Evolutionary conservation across 192 early-diverging fungal species (phyloP).

Genomic region (Thoreauomyces humboldtii): DNA sequence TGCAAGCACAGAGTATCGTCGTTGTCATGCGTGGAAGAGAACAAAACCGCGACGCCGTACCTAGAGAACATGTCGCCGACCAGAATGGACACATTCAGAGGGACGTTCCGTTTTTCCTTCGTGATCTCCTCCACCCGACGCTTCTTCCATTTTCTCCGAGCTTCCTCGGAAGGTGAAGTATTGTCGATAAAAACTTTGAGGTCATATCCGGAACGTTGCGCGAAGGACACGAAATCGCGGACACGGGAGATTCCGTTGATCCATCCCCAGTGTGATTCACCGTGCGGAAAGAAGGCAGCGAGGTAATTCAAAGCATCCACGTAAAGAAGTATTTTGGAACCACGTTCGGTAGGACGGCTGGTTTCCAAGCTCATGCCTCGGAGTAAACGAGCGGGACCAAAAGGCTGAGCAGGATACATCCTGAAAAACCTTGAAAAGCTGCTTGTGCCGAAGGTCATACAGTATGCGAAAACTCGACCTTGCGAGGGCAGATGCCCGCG

Average conservation of each 20-base stretch:
- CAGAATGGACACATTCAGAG: not conserved
- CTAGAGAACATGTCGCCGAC: constrained; percentile 9
- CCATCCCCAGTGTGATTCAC: not conserved
- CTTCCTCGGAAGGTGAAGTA: constrained; percentile 10
- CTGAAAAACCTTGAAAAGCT: no score
- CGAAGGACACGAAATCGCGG: not conserved
- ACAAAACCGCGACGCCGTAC: constrained; percentile 14
- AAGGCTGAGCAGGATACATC: no score
- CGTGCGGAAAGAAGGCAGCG: not conserved
- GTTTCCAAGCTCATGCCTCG: no score
- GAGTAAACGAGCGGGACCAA: no score
- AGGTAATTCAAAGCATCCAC: no score
- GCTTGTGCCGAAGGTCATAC: no score
- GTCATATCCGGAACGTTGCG: not conserved
- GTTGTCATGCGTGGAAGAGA: constrained; percentile 22
- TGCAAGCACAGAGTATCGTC: constrained; percentile 24
- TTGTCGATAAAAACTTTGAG: constrained; percentile 21
- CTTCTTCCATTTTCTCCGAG: constrained; percentile 2
- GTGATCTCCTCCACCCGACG: constrained; percentile 6
- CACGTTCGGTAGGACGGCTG: no score
- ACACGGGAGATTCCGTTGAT: not conserved
- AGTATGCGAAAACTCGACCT: no score
- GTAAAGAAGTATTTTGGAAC: no score
- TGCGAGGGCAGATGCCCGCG: no score
- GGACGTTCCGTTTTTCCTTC: not conserved